Evolutionary conservation across 23 red algal genomes (phyloP), one percentile per base, ranked within the genome.

Genomic region (Agarophyton chilense): DNA sequence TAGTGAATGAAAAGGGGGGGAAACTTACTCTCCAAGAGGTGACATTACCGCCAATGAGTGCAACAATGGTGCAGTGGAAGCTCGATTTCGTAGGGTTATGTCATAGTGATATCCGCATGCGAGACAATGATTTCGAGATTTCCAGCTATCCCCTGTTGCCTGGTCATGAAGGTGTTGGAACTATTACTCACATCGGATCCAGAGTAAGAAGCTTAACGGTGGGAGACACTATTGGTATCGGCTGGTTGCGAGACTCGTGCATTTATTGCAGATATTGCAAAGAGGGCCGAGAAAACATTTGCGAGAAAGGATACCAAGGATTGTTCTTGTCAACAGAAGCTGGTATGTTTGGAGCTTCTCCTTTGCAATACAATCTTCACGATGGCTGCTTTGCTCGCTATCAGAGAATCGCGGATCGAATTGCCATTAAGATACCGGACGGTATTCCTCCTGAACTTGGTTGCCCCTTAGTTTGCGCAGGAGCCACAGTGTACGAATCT

Each of bases 321-420:
- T 39, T 72, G 25, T 90, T 79, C 47, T 55, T 79, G 29, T 72
- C 47, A 18, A 35, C 24, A 1, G 17, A 24, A 28, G 52, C 73
- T 58, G 86, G 86, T 17, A 34, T 49, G 57, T 65, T 45, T n/a
- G 86, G 86, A n/a, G 10, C 29, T 12, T 68, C 72, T 31, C 18
- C 29, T 17, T 33, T 70, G 4, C 16, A 71, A n/a, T 68, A 90
- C 55, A 90, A 90, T 72, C 67, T 42, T 53, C 52, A 79, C 21
- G 86, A 74, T 3, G 56, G 86, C 14, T 65, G 72, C 32, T 79
- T 90, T 54, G 32, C 86, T 17, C 52, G 74, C 25, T 38, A 49
- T 42, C 86, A 90, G 42, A 79, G 86, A 50, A 90, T 90, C n/a
- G 86, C 79, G 50, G 86, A 79, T 42, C 45, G 86, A 10, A 80